Conservation (phyloP, 2,329 filamentous ascomycete species). For the Calonectria naviculata region DNA sequence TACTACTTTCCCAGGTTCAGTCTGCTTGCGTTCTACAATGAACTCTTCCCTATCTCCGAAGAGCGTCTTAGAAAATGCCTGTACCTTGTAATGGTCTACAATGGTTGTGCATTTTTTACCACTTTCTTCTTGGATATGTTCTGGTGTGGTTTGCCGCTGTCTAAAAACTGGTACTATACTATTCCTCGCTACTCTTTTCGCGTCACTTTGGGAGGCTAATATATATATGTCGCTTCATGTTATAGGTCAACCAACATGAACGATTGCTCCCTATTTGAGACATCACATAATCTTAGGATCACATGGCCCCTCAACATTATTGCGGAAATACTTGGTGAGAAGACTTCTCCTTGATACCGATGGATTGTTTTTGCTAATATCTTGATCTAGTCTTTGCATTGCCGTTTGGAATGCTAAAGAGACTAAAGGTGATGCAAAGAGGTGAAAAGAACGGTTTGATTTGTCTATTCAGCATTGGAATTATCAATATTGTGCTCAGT, state of each 20-base stretch:
- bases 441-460: not conserved
- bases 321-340: not conserved
- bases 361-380: not conserved
- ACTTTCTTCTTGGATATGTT: not conserved
- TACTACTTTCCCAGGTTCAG: not conserved
- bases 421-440: not conserved
- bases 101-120: not conserved
- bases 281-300: not conserved
- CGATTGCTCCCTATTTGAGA: not conserved
- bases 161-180: not conserved
- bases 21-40: not conserved
- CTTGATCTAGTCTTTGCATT: not conserved
- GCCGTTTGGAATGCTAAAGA: not conserved
- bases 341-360: not conserved
- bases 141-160: not conserved
- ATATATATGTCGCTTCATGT: not conserved
- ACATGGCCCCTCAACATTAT: not conserved
- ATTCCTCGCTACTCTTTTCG: not conserved
- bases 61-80: not conserved
- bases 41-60: not conserved
- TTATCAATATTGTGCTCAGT: not conserved
- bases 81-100: not conserved
- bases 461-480: not conserved
- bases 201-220: not conserved
- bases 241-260: not conserved